Conservation (phyloP, 2,329 filamentous ascomycete species). For the Cytospora paraplurivora region DNA sequence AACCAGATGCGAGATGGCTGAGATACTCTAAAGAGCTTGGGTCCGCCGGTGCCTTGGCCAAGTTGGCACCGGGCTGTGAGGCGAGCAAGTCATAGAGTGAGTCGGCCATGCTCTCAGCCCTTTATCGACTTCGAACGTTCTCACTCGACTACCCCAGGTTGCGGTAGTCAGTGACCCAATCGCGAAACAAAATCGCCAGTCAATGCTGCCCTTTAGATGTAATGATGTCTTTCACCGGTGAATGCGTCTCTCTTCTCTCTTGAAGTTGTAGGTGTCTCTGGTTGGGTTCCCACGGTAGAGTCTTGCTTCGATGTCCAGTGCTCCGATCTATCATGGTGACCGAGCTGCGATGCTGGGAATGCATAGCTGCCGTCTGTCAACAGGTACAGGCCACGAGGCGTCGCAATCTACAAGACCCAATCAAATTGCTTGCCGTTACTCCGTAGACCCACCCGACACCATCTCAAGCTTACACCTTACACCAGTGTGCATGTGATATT, state of each 20-base stretch:
- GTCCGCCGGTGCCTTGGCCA: conserved; percentile 44
- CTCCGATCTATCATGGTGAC: background rate
- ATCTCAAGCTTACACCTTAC: too few relatives aligned
- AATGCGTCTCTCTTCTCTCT: background rate
- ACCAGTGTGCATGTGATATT: too few relatives aligned
- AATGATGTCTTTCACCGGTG: background rate
- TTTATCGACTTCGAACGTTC: background rate
- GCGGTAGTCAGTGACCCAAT: background rate
- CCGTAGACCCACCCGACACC: background rate
- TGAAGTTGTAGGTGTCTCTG: background rate
- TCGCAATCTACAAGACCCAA: background rate
- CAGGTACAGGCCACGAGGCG: background rate
- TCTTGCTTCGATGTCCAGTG: background rate
- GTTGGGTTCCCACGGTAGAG: background rate
- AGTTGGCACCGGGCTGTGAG: conserved; percentile 35
- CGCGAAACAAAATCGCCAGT: background rate
- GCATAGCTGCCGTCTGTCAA: background rate
- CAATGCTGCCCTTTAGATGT: background rate
- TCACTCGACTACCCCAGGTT: background rate
- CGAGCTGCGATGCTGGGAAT: background rate
- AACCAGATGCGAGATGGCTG: conserved; percentile 73
- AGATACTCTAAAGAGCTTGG: conserved; percentile 70
- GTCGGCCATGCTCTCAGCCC: conserved; percentile 60
- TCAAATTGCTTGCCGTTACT: background rate
- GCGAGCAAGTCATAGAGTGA: conserved; percentile 73